Conservation (phyloP, 768 basidiomycete genomes). For the Trametes cinnabarina region DNA sequence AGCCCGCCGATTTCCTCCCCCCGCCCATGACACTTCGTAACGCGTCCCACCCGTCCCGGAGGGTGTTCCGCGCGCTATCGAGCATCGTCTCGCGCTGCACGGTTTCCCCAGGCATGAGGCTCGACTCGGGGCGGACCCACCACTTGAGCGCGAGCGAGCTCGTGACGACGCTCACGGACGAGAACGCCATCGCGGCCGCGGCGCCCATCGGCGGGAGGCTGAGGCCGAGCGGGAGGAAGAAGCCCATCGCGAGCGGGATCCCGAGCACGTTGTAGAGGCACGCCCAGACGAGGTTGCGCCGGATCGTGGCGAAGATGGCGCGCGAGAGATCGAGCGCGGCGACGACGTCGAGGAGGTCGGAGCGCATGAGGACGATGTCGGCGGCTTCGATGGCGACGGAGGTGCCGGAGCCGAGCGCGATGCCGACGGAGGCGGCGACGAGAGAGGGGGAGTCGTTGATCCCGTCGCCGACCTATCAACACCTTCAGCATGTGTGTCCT, state of each 20-base stretch:
- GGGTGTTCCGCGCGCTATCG: conserved; percentile 41
- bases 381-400: conserved; percentile 98
- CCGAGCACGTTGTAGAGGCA: conserved; percentile 91
- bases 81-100: conserved; percentile 36
- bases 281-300: conserved; percentile 93
- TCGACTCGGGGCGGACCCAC: conserved; percentile 73
- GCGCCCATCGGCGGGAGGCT: conserved; percentile 98
- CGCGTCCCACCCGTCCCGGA: conserved; percentile 44
- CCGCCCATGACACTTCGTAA: conserved; percentile 42
- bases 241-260: conserved; percentile 96
- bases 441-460: conserved; percentile 99
- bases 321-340: conserved; percentile 91
- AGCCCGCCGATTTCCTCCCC: conserved; percentile 47
- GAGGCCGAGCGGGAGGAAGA: conserved; percentile 87
- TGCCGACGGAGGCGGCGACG: conserved; percentile 93
- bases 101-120: conserved; percentile 66
- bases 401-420: conserved; percentile 93
- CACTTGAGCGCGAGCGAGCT: conserved; percentile 83
- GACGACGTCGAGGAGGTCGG: conserved; percentile 95
- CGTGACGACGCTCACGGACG: conserved; percentile 91
- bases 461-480: conserved; percentile 86
- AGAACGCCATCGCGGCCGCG: conserved; percentile 98
- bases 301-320: conserved; percentile 86
- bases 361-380: conserved; percentile 96
- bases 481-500: neutral